Evolutionary conservation across 2,329 filamentous ascomycete genomes (phyloP), one percentile per base, ranked within the genome.

Genomic region (Aspergillus pseudonomiae): DNA sequence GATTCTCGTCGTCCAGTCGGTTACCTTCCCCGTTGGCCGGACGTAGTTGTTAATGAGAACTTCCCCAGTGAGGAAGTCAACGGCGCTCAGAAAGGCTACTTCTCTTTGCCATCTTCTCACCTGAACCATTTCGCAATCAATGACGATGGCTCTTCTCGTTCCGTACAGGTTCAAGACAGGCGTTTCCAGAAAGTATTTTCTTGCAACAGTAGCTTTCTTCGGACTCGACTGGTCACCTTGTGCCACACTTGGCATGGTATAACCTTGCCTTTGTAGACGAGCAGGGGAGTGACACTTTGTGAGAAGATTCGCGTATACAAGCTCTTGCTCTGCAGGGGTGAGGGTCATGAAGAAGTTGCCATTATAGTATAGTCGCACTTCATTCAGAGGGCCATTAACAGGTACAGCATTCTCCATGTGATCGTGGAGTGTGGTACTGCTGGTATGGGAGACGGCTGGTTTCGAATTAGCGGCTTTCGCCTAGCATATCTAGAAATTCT

Each of bases 41-140:
- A 86, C 79, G 32, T 80, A 76, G 14, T 68, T 70, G 65, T 84
- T 70, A 30, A 85, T 75, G 19, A 86, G 71, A 3, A 81, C 64
- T n/a, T 80, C 76, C 7, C 82, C 81, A 3, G 81, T 82, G 32
- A 85, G 60, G 57, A 80, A 81, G 69, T 85, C 83, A 41, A 82
- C 71, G 9, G 72, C 79, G 32, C 73, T 77, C 11, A 83, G 58
- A 12, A 74, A 75, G n/a, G 79, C 78, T 4, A 78, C 65, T 63
- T 77, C 77, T 45, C 65, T 28, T 12, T 45, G 52, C 4, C 74
- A 72, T 11, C 74, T 67, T 2, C 45, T 60, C 1, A 81, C 69
- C 16, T 70, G 73, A 6, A 81, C 81, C 82, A 84, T 84, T 68
- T 85, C 82, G 63, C 82, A 84, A 65, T 85, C 82, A 9, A 85